Base-by-base conservation (phyloP, 345 rosid species). In the Eucalyptus curtisii region DNA sequence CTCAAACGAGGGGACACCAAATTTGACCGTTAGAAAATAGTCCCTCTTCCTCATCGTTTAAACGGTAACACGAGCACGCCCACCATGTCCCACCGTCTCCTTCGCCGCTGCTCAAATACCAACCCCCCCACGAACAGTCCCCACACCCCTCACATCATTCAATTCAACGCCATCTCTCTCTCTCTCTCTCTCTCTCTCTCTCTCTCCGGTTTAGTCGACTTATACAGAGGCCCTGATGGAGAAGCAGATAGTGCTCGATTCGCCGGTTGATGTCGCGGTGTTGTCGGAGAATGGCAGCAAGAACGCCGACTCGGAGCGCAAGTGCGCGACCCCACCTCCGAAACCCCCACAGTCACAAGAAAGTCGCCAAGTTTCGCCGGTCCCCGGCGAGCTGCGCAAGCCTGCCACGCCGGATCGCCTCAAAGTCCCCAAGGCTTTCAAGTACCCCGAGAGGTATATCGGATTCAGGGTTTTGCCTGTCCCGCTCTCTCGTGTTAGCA, bases 361-460 rank as follows among this genome's bases (percentile, higher is more conserved):
- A 89, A 49, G 87, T 22, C 50, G 15, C 11, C 53, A 55, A 22
- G 0, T 30, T 30, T 85, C 87, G 40, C 59, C 59, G 44, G 57
- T 45, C 57, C 87, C 53, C 42, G 87, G 87, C 10, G 96, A 95
- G 87, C 42, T 93, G 88, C 89, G 91, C 47, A 95, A 93, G 89
- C 89, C 91, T 37, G 48, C 64, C 49, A 95, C 96, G 64, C 99
- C 97, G 0, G 97, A 94, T 90, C 96, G 92, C 25, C 95, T 97
- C 59, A 91, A 92, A 86, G 93, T 96, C 57, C 98, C 99, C 31
- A 90, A 94, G 89, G 96, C 98, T 30, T 96, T 95, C 55, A 95
- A 94, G 91, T 92, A 93, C 91, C 96, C 97, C 3, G 98, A 96
- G 93, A 96, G 98, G 96, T 89, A 91, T 9, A 55, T 55, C 59